Evolutionary conservation across 768 basidiomycete genomes (phyloP).

Genomic region (Gloeopeniophorella convolvens): DNA sequence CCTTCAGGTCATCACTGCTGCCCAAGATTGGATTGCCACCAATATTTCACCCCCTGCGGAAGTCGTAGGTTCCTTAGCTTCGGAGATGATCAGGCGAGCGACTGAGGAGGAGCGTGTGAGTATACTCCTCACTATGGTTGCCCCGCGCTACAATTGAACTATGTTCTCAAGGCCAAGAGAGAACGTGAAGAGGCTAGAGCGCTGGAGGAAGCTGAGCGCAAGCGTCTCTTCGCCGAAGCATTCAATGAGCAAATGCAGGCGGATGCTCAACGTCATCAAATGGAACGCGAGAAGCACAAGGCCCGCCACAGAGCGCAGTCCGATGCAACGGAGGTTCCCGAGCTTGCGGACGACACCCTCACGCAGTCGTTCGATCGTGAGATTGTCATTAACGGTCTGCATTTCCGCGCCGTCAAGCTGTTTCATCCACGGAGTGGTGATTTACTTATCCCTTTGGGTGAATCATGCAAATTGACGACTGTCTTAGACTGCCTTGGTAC

Average conservation of each 20-base stretch:
- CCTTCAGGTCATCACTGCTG: slow-evolving; percentile 53
- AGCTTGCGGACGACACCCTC: slow-evolving; percentile 30
- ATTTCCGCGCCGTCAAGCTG: slow-evolving; percentile 59
- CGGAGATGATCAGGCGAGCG: slow-evolving; percentile 72
- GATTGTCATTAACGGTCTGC: slow-evolving; percentile 51
- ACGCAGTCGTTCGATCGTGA: slow-evolving; percentile 56
- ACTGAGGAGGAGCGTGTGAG: slow-evolving; percentile 60
- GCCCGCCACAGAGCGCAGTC: slow-evolving; percentile 61
- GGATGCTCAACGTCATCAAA: slow-evolving; percentile 53
- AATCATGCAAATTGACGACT: not conserved
- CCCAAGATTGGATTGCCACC: slow-evolving; percentile 63
- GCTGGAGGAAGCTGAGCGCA: slow-evolving; percentile 43
- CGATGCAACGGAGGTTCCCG: slow-evolving; percentile 60
- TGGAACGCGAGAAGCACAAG: slow-evolving; percentile 46
- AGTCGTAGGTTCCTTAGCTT: slow-evolving; percentile 62
- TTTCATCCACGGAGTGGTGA: slow-evolving; percentile 67
- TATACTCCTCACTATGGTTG: slow-evolving; percentile 7
- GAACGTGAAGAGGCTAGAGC: slow-evolving; percentile 51
- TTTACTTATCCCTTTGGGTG: not conserved
- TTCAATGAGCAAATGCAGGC: slow-evolving; percentile 62
- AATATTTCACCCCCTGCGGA: slow-evolving; percentile 54
- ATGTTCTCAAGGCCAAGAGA: slow-evolving; percentile 25
- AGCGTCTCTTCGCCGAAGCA: slow-evolving; percentile 41
- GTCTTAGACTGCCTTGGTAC: slow-evolving; percentile 56
- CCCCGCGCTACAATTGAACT: not conserved